These are phyloP conservation scores for Elongisporangium senticosum DNA, from an alignment of 352 stramenopile genomes.

Conservation along the genomic window DNA sequence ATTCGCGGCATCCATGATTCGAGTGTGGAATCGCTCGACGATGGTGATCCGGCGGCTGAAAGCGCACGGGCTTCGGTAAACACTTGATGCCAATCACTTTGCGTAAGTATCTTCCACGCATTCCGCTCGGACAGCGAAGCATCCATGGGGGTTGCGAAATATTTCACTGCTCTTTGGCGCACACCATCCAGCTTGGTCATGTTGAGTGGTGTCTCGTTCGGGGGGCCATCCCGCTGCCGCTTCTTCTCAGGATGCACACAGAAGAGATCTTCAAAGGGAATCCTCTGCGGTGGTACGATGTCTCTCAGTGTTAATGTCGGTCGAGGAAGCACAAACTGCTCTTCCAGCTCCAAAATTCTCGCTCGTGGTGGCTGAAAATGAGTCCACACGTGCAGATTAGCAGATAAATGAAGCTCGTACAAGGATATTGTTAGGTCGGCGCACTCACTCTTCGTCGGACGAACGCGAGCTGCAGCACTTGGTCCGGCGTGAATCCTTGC, in stretches of 20 bases:
- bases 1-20: slow-evolving; percentile 5
- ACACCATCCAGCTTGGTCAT: slow-evolving; percentile 3
- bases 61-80: slow-evolving; percentile 12
- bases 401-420: too few species aligned
- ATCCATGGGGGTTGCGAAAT: slow-evolving; percentile 22
- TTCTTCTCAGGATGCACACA: too few species aligned
- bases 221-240: slow-evolving; percentile 3
- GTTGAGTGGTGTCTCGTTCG: neutral
- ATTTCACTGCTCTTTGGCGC: slow-evolving; percentile 15
- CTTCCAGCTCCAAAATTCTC: slow-evolving; percentile 15
- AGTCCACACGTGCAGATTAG: too few species aligned
- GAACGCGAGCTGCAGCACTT: slow-evolving; percentile 57
- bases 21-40: too few species aligned
- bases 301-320: slow-evolving; percentile 29
- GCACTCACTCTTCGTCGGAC: slow-evolving; percentile 28
- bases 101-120: slow-evolving; percentile 25
- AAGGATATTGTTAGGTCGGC: too few species aligned
- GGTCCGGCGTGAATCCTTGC: slow-evolving; percentile 34
- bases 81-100: slow-evolving; percentile 40
- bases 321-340: slow-evolving; percentile 47
- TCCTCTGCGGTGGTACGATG: slow-evolving; percentile 23
- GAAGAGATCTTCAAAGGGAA: slow-evolving; percentile 14
- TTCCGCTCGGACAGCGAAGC: slow-evolving; percentile 14
- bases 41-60: neutral
- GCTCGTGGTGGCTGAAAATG: too few species aligned